Percentiles rank a stretch among this genome's conserved stretches.
Conservation (phyloP, 495 filamentous ascomycete genomes). For the Hypoxylon cercidicola region DNA sequence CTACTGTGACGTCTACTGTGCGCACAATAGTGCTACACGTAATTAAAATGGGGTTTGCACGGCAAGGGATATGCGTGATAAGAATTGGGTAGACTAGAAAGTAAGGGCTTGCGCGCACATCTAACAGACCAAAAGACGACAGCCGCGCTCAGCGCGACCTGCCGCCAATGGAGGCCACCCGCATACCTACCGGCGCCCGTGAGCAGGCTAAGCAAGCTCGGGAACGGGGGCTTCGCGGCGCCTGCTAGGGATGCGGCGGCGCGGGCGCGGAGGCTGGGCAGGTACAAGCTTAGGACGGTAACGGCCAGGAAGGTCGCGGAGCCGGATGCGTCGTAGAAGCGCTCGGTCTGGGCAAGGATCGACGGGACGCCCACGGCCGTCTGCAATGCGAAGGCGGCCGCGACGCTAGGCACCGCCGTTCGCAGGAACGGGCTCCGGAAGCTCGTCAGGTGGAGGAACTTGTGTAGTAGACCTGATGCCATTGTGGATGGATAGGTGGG, state of each 20-base stretch:
- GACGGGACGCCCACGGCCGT: slow-evolving; percentile 67
- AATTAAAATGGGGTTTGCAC: no score
- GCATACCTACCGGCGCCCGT: slow-evolving; percentile 35
- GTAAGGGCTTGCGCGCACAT: slow-evolving; percentile 49
- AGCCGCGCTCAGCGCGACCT: slow-evolving; percentile 65
- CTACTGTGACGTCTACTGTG: no score
- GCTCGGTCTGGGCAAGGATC: slow-evolving; percentile 64
- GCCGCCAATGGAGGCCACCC: slow-evolving; percentile 67
- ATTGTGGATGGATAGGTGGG: no score
- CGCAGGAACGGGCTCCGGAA: slow-evolving; percentile 68
- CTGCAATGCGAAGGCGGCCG: slow-evolving; percentile 66
- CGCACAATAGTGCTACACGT: not conserved
- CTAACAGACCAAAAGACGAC: slow-evolving; percentile 68
- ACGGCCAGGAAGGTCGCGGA: slow-evolving; percentile 69
- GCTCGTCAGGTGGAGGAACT: slow-evolving; percentile 65
- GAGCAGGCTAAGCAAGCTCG: slow-evolving; percentile 58
- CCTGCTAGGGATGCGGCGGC: slow-evolving; percentile 51
- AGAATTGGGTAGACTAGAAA: not conserved
- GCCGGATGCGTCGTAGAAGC: slow-evolving; percentile 73
- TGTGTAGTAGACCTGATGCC: slow-evolving; percentile 54
- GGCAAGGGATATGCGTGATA: not conserved
- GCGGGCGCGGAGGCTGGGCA: slow-evolving; percentile 66
- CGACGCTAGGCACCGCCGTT: slow-evolving; percentile 67
- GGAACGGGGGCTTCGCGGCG: slow-evolving; percentile 54
- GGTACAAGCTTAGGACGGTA: slow-evolving; percentile 64